phyloP scores from a whole-genome alignment of 805 yeast species.

The Hanseniaspora lindneri region DNA sequence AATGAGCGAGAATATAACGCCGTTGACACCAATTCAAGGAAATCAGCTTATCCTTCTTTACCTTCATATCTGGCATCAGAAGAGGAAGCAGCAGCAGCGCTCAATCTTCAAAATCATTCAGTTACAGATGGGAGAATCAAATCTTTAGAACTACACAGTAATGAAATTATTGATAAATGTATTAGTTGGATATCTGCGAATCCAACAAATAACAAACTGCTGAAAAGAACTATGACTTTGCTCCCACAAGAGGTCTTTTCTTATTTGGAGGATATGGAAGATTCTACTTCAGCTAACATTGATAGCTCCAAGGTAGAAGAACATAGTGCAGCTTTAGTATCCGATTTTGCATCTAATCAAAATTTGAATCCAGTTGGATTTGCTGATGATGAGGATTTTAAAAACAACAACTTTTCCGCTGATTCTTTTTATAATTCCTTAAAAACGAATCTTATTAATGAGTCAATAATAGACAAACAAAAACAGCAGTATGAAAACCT shows the following conservation, averaged over 20 bases:
- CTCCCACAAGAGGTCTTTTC: background rate
- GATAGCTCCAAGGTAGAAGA: background rate
- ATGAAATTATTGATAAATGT: background rate
- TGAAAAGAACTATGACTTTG: background rate
- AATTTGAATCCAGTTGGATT: background rate
- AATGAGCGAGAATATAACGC: conserved; percentile 1
- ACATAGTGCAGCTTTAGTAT: background rate
- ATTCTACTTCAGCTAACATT: background rate
- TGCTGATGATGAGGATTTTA: background rate
- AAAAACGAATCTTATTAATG: background rate
- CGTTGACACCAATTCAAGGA: too few species aligned
- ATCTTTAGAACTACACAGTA: background rate
- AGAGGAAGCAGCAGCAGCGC: background rate
- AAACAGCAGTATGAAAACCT: conserved; percentile 5
- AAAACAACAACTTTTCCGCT: background rate
- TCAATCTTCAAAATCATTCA: background rate
- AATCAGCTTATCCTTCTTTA: background rate
- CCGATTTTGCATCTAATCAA: background rate
- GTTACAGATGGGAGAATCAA: background rate
- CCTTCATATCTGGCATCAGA: conserved; percentile 5
- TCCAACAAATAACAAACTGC: background rate
- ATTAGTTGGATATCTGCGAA: background rate
- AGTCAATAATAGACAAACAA: background rate
- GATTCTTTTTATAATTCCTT: conserved; percentile 11
- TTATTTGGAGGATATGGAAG: background rate